These are phyloP conservation scores for Fusarium sp. DNA, from an alignment of 2,329 filamentous ascomycete genomes.

Conservation along the genomic window DNA sequence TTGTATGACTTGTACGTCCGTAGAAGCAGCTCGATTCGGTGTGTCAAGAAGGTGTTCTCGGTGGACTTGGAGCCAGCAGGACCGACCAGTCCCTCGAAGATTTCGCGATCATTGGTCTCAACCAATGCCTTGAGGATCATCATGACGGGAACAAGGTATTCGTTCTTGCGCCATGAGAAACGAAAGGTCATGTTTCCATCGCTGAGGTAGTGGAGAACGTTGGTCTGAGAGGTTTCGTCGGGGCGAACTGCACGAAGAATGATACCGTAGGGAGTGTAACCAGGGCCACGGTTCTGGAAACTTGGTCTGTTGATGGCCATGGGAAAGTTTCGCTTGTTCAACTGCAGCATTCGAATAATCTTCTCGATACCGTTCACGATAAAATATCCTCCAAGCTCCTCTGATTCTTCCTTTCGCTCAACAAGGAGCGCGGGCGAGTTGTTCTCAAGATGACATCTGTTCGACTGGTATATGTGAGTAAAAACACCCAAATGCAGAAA, in stretches of 20 bases:
- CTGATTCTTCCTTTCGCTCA: conserved; percentile 89
- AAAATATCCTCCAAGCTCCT: conserved; percentile 96
- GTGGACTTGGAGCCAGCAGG: conserved; percentile 77
- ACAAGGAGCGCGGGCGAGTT: conserved; percentile 85
- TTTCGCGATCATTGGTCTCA: conserved; percentile 95
- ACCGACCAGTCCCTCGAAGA: conserved; percentile 93
- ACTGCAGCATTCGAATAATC: conserved; percentile 88
- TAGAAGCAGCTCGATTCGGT: conserved; percentile 89
- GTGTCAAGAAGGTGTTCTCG: conserved; percentile 90
- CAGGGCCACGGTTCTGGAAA: conserved; percentile 84
- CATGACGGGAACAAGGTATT: conserved; percentile 93
- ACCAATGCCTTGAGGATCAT: conserved; percentile 96
- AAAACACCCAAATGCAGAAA: background rate
- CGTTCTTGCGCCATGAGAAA: conserved; percentile 97
- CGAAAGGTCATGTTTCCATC: conserved; percentile 97
- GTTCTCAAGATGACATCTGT: conserved; percentile 87
- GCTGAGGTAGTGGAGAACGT: conserved; percentile 92
- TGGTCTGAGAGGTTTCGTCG: conserved; percentile 98
- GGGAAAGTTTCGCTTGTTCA: conserved; percentile 91
- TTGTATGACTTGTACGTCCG: conserved; percentile 93
- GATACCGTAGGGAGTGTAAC: conserved; percentile 90
- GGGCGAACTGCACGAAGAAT: conserved; percentile 91
- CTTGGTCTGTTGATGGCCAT: conserved; percentile 93
- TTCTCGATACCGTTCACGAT: conserved; percentile 98
- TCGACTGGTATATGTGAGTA: conserved; percentile 66